These are phyloP conservation scores for Blastomyces percursus DNA, from an alignment of 2,329 filamentous ascomycete species.

Conservation along the genomic window DNA sequence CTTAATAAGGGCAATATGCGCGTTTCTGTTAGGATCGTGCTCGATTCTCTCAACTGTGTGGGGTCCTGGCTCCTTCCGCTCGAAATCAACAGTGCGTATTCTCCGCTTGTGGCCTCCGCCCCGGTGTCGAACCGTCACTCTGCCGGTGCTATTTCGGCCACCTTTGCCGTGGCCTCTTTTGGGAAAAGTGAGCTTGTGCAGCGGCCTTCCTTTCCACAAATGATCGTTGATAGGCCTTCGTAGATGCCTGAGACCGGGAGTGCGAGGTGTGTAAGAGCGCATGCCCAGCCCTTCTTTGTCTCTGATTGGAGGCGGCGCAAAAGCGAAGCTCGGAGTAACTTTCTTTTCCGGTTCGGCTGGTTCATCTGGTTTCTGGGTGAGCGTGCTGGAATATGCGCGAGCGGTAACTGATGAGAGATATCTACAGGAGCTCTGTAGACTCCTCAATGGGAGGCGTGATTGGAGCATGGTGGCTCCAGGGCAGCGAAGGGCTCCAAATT, in stretches of 20 bases:
- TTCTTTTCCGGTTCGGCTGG: background rate
- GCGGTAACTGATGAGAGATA: conserved; percentile 35
- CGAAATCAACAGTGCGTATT: conserved; percentile 85
- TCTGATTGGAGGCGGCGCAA: conserved; percentile 37
- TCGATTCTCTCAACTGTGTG: conserved; percentile 90
- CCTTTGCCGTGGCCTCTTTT: conserved; percentile 91
- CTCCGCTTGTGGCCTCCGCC: conserved; percentile 87
- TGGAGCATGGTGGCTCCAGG: conserved; percentile 56
- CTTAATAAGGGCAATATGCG: conserved; percentile 81
- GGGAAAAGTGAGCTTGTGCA: conserved; percentile 70
- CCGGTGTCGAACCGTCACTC: conserved; percentile 78
- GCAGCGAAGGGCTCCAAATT: background rate
- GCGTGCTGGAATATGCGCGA: conserved; percentile 44
- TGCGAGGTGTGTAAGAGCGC: conserved; percentile 85
- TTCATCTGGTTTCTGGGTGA: conserved; percentile 24
- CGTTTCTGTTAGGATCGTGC: conserved; percentile 85
- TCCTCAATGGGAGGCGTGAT: conserved; percentile 49
- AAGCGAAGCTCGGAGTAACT: conserved; percentile 22
- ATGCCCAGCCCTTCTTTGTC: conserved; percentile 41
- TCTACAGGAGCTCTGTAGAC: conserved; percentile 39
- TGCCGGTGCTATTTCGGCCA: conserved; percentile 77
- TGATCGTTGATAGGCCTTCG: conserved; percentile 91
- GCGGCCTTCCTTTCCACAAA: conserved; percentile 85
- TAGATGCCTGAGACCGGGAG: conserved; percentile 84
- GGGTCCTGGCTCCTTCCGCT: conserved; percentile 63